These are phyloP conservation scores for Lactarius sp. DNA, from an alignment of 768 basidiomycete genomes.

Conservation along the genomic window DNA sequence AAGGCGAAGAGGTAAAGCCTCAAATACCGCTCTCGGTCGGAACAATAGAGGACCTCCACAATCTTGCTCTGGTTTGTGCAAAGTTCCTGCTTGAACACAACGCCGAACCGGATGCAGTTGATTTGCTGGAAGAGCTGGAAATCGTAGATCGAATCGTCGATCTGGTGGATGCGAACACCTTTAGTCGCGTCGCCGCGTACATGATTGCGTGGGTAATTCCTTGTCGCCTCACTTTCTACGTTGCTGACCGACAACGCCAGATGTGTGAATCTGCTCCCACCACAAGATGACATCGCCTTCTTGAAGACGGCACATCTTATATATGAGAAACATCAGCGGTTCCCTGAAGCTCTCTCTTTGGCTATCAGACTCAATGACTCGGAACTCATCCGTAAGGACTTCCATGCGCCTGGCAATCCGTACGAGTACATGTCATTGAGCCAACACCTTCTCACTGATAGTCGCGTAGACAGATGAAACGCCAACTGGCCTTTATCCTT, in stretches of 20 bases:
- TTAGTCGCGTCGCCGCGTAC: slow-evolving; percentile 85
- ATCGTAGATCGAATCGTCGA: slow-evolving; percentile 72
- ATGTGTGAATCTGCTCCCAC: slow-evolving; percentile 85
- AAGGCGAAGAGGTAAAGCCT: slow-evolving; percentile 31
- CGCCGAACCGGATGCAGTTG: slow-evolving; percentile 97
- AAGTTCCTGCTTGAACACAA: slow-evolving; percentile 89
- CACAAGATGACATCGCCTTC: slow-evolving; percentile 90
- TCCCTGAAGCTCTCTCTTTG: slow-evolving; percentile 85
- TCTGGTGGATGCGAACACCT: slow-evolving; percentile 85
- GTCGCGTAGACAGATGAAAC: slow-evolving; percentile 70
- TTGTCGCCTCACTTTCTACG: slow-evolving; percentile 8
- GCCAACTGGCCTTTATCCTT: slow-evolving; percentile 90
- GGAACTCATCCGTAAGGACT: slow-evolving; percentile 79
- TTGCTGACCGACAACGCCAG: slow-evolving; percentile 34
- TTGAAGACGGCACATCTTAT: slow-evolving; percentile 83
- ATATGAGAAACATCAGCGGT: slow-evolving; percentile 80
- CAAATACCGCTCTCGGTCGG: slow-evolving; percentile 39
- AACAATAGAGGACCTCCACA: slow-evolving; percentile 68
- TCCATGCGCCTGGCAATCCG: slow-evolving; percentile 85
- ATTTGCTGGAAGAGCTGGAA: slow-evolving; percentile 90
- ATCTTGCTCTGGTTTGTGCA: slow-evolving; percentile 78
- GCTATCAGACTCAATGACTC: slow-evolving; percentile 81
- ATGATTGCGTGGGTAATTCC: slow-evolving; percentile 73
- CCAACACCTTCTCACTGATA: not conserved
- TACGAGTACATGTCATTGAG: slow-evolving; percentile 36